Base-by-base conservation (phyloP, 805 yeast genomes). In the Yarrowia sp. region DNA sequence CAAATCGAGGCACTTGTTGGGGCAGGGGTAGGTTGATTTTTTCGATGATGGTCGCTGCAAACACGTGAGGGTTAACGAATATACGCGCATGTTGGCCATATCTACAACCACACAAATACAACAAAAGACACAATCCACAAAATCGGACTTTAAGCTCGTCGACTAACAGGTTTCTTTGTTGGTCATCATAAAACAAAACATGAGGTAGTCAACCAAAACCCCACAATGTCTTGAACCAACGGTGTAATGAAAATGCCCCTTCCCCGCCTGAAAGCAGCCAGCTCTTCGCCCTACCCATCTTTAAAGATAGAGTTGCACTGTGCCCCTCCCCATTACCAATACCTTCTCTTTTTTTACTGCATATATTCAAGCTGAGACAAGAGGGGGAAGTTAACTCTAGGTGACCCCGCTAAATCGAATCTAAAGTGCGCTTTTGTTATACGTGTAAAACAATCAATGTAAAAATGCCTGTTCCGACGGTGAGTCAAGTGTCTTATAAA, bases 401-500 rank as follows among this genome's bases (percentile, higher is more conserved):
- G 38, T 30, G 54, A 48, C 54, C 54, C 54, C 54, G 26, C 54
- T 48, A 48, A 48, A 48, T 14, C 4, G 17, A 48, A 48, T 32
- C 54, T 48, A 32, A 48, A 48, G 38, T 32, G 38, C 14, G 26
- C 54, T 16, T 19, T 48, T 14, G 36, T 48, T 32, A 21, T 32
- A 48, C 54, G 36, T 17, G 24, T 30, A 48, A 48, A 48, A 44
- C 51, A 44, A 17, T 44, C 36, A 28, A 46, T 17, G 54, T 48
- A 48, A 24, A 12, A 6, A 19, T 38, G 43, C 43, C 17, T 19
- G 12, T 19, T 8, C 51, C 51, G 35, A n/a, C 51, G n/a, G 14
- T 32, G 54, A 48, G 54, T 48, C 54, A 32, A 19, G 21, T 48
- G 54, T 48, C 54, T 48, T 48, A 48, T 46, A 46, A 24, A 46